Conservation (phyloP, 2,329 filamentous ascomycete genomes). For the Fusarium chuoi region DNA sequence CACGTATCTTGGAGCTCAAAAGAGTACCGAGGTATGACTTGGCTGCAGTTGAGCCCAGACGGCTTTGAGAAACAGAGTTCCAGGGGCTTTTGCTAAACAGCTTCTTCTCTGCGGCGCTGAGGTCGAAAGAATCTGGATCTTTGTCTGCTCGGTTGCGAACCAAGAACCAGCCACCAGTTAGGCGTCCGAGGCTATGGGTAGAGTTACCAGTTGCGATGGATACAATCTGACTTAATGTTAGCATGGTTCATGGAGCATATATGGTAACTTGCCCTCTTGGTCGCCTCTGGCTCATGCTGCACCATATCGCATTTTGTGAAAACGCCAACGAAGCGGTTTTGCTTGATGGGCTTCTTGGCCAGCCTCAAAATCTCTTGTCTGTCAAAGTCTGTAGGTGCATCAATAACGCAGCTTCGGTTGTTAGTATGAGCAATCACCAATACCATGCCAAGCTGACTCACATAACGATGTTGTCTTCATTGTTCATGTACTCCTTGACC, state of each 20-base stretch:
- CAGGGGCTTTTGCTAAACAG: conserved; percentile 46
- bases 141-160: conserved; percentile 49
- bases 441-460: conserved; percentile 25
- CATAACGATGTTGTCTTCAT: conserved; percentile 52
- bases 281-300: conserved; percentile 12
- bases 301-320: conserved; percentile 53
- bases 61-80: conserved; percentile 36
- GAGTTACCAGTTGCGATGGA: conserved; percentile 16
- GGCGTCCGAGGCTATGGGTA: background rate
- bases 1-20: conserved; percentile 49
- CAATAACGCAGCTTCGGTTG: conserved; percentile 47
- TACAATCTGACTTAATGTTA: conserved; percentile 24
- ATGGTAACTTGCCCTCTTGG: background rate
- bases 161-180: conserved; percentile 49
- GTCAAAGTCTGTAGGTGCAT: conserved; percentile 46
- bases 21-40: conserved; percentile 45
- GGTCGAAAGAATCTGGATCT: conserved; percentile 40
- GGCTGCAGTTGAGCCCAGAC: conserved; percentile 46
- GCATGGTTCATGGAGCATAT: background rate
- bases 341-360: conserved; percentile 43
- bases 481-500: conserved; percentile 50
- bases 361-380: conserved; percentile 46
- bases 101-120: conserved; percentile 40
- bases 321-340: conserved; percentile 49
- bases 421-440: background rate